Evolutionary conservation across 768 basidiomycete genomes (phyloP).

Genomic region (Epithele typhae): DNA sequence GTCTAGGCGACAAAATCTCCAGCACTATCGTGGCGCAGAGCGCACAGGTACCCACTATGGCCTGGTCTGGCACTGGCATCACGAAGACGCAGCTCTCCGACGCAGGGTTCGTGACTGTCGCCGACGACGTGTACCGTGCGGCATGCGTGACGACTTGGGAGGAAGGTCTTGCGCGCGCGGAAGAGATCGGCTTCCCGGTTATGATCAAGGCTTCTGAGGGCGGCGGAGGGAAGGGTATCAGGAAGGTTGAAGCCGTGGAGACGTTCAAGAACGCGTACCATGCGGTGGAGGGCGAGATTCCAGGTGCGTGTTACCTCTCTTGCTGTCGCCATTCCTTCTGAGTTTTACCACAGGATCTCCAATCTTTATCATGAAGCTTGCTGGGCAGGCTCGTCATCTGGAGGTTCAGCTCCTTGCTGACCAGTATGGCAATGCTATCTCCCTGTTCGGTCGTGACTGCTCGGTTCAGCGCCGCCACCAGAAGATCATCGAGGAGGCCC

Average conservation of each 20-base stretch:
- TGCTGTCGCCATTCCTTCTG: constrained; percentile 10
- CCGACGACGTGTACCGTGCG: constrained; percentile 80
- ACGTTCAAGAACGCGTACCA: constrained; percentile 92
- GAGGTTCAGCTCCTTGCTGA: constrained; percentile 98
- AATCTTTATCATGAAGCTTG: constrained; percentile 99
- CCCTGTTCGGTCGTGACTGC: constrained; percentile 97
- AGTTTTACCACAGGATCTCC: constrained; percentile 66
- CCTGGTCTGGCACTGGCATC: constrained; percentile 97
- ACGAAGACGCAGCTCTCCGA: constrained; percentile 79
- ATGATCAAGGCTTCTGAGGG: constrained; percentile 99
- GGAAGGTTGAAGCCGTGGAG: constrained; percentile 85
- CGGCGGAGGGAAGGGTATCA: constrained; percentile 98
- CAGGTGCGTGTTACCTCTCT: constrained; percentile 51
- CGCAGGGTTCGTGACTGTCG: constrained; percentile 90
- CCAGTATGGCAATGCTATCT: constrained; percentile 99
- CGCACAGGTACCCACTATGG: constrained; percentile 95
- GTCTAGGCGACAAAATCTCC: constrained; percentile 98
- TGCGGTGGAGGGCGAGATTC: constrained; percentile 94
- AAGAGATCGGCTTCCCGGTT: constrained; percentile 91
- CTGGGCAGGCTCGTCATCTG: constrained; percentile 93
- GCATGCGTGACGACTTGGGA: constrained; percentile 89
- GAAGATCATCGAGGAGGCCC: constrained; percentile 99
- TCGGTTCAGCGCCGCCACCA: constrained; percentile 99
- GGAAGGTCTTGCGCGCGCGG: constrained; percentile 78
- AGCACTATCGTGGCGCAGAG: constrained; percentile 99